Conservation (phyloP, 768 basidiomycete species). For the Cytidiella melzeri region DNA sequence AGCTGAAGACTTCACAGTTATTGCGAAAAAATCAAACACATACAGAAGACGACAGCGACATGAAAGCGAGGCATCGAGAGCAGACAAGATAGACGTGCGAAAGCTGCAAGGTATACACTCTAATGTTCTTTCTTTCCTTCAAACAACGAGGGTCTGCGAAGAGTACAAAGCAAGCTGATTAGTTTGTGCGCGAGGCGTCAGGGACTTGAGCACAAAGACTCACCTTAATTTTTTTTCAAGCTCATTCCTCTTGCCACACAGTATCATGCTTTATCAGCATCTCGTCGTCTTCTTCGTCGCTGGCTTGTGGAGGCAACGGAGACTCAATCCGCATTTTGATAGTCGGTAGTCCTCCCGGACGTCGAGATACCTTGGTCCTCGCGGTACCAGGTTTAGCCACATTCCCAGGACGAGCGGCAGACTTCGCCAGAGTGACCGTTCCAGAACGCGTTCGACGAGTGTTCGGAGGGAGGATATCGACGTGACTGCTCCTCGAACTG, state of each 20-base stretch:
- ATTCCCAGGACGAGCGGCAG: constrained; percentile 1
- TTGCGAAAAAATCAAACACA: no score
- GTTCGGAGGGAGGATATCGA: constrained; percentile 9
- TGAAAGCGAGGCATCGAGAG: no score
- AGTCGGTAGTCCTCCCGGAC: constrained; percentile 13
- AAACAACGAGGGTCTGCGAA: no score
- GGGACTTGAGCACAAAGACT: no score
- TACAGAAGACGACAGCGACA: no score
- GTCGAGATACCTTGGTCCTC: constrained; percentile 5
- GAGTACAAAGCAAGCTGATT: no score
- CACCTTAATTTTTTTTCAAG: no score
- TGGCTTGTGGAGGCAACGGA: constrained; percentile 17
- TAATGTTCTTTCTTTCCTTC: no score
- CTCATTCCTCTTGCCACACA: constrained; percentile 6
- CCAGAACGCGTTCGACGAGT: constrained; percentile 43
- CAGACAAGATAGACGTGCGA: no score
- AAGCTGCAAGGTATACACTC: no score
- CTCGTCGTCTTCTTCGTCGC: constrained; percentile 21
- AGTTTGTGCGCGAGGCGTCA: no score
- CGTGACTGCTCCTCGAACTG: not conserved
- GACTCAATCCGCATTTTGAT: constrained; percentile 21
- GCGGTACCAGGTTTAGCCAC: not conserved
- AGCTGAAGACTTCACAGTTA: no score
- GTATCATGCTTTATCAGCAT: constrained; percentile 17
- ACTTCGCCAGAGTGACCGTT: constrained; percentile 30